phyloP scores from a whole-genome alignment of 2,329 filamentous ascomycete species.

The Acephala macrosclerotiorum region DNA sequence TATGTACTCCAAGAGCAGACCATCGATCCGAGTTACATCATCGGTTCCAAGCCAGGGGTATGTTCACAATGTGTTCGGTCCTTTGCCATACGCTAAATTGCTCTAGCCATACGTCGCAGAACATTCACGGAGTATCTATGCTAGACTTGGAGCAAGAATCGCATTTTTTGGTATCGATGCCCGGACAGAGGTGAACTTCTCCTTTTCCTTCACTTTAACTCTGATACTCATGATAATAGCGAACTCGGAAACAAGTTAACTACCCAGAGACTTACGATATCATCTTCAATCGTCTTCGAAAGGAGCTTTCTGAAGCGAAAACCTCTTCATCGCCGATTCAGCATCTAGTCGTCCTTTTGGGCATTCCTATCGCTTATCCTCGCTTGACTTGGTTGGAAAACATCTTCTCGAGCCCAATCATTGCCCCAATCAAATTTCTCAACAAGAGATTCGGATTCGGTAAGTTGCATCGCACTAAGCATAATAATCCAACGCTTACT shows the following conservation, averaged over 20 bases:
- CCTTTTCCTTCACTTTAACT: constrained; percentile 47
- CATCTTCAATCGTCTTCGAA: constrained; percentile 78
- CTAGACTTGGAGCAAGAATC: constrained; percentile 81
- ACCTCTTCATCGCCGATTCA: constrained; percentile 78
- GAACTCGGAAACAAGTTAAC: constrained; percentile 92
- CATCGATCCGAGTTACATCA: constrained; percentile 70
- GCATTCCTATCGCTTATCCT: constrained; percentile 88
- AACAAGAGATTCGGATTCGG: constrained; percentile 88
- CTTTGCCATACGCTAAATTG: constrained; percentile 13
- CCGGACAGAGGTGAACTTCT: constrained; percentile 71
- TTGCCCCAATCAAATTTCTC: constrained; percentile 87
- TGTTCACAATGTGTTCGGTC: constrained; percentile 14
- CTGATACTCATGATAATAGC: constrained; percentile 46
- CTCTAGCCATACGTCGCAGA: constrained; percentile 82
- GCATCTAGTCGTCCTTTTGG: constrained; percentile 86
- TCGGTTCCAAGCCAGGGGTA: constrained; percentile 66
- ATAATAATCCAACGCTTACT: neutral
- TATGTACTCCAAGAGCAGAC: constrained; percentile 70
- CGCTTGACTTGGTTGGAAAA: constrained; percentile 97
- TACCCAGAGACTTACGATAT: constrained; percentile 89
- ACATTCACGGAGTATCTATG: constrained; percentile 85
- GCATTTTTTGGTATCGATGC: constrained; percentile 91
- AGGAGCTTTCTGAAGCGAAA: constrained; percentile 75
- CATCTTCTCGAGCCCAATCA: constrained; percentile 83
- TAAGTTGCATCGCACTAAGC: constrained; percentile 40